A percentile compares a stretch with the other conserved stretches of the same genome.
These are phyloP conservation scores for Raphanus sativus DNA, from an alignment of 345 rosid genomes.

Conservation along the genomic window DNA sequence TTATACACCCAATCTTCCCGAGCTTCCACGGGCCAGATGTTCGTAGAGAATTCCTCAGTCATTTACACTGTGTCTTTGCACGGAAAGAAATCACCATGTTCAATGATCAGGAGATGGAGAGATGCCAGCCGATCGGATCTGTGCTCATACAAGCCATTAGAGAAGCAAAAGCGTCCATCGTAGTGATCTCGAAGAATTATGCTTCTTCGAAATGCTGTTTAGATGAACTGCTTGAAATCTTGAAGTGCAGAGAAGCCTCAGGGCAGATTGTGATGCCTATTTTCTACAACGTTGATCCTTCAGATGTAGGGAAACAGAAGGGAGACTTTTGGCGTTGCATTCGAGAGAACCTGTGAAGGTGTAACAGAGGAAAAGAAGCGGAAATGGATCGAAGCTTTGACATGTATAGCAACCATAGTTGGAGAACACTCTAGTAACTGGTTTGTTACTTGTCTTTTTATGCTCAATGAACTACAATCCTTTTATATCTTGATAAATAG, in stretches of 20 bases:
- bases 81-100: not conserved
- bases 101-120: not conserved
- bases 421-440: conserved; percentile 6
- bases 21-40: conserved; percentile 17
- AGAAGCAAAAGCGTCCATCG: not conserved
- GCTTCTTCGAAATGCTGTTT: not conserved
- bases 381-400: not conserved
- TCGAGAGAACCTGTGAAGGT: not conserved
- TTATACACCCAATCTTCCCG: not conserved
- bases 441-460: not conserved
- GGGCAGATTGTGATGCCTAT: conserved; percentile 2
- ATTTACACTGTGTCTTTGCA: not conserved
- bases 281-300: conserved; percentile 4
- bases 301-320: conserved; percentile 8
- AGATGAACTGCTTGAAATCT: conserved; percentile 7
- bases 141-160: not conserved
- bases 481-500: too few relatives aligned
- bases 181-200: not conserved
- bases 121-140: not conserved
- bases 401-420: not conserved
- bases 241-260: not conserved
- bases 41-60: conserved; percentile 9
- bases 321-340: not conserved
- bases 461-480: not conserved
- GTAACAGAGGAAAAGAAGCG: not conserved